Evolutionary conservation across 768 basidiomycete species (phyloP), one percentile per base, ranked within the genome.

Genomic region (Russula brevipes): DNA sequence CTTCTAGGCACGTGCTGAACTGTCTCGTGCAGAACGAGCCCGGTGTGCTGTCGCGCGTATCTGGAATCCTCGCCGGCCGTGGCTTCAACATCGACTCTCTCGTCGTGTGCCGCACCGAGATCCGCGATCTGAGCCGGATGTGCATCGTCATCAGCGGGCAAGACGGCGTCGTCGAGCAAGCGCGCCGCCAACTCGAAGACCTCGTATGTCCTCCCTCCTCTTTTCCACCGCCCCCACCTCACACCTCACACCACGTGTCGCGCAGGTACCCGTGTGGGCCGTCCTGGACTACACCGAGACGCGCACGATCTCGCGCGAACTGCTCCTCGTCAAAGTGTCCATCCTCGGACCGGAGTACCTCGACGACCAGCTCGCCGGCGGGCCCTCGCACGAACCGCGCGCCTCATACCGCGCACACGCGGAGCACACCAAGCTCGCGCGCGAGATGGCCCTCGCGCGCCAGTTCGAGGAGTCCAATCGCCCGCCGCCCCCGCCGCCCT

Each of bases 11-110:
- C 72, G 84, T 95, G 61, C 82, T 98, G 66, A 98, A 99, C 77
- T 98, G 95, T 74, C 85, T 99, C 64, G 97, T 98, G 4, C 97
- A 99, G 76, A 98, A 99, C 73, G 97, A 99, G 77, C 97, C 97
- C 3, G 97, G 97, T 71, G 97, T 99, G n/a, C 83, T 99, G 12
- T 97, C 96, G 35, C 89, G 97, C 69, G 94, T 99, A 3, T 96
- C 96, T 6, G 97, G 97, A 59, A 98, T 96, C 71, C 82, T 99
- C 30, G 97, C 97, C 19, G 97, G 92, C 46, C 82, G 97, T 67
- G 97, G 97, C 4, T 97, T 99, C 81, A 99, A 99, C 79, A 91
- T 96, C 74, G 96, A 99, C 76, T 98, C 96, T 5, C 80, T 99
- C 66, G 97, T 99, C 70, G 97, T 99, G 31, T 99, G 97, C 76